Base-by-base conservation (phyloP, 1,284 basidiomycete species). In the Cystobasidium slooffiae region DNA sequence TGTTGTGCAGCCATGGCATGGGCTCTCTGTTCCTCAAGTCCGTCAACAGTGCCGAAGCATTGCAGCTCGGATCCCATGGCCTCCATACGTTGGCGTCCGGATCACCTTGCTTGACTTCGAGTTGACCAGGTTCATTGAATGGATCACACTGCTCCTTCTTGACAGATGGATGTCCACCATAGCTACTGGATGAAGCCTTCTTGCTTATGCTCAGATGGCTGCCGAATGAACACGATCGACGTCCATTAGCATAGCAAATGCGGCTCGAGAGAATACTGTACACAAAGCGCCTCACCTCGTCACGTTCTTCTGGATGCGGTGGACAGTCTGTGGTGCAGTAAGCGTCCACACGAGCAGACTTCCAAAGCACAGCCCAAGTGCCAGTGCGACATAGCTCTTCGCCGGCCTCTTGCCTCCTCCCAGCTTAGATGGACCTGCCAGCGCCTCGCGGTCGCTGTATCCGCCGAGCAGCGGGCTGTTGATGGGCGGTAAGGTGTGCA, bases 1-100 rank as follows among this genome's bases (percentile, higher is more conserved):
- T 56, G 55, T 68, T 68, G 55, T 59, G 66, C 22, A 68, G 44
- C 51, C 51, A 68, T 55, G 66, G 66, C n/a, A 68, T 20, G 37
- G 39, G 31, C 20, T 68, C 37, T 22, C 66, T 59, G 14, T 68
- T 44, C 4, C 66, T 31, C 22, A 68, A 24, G 22, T 56, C 52
- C 20, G 66, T 68, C 14, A 68, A 59, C 18, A 68, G 55, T 7
- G 66, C 58, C 22, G 66, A 68, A 24, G 66, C 53, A 44, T 56
- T 59, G 46, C 66, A 68, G 20, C 53, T 18, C 20, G 66, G 52
- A 59, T 68, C 43, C 66, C 66, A 68, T 5, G 66, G 66, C 16
- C 52, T 37, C 66, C 66, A 68, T 8, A 68, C 39, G 52, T 68
- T 68, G 39, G 52, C 53, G 18, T 68, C 66, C 6, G 52, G 49